Conservation (phyloP, 768 basidiomycete species). For the Macrolepiota fuliginosa region DNA sequence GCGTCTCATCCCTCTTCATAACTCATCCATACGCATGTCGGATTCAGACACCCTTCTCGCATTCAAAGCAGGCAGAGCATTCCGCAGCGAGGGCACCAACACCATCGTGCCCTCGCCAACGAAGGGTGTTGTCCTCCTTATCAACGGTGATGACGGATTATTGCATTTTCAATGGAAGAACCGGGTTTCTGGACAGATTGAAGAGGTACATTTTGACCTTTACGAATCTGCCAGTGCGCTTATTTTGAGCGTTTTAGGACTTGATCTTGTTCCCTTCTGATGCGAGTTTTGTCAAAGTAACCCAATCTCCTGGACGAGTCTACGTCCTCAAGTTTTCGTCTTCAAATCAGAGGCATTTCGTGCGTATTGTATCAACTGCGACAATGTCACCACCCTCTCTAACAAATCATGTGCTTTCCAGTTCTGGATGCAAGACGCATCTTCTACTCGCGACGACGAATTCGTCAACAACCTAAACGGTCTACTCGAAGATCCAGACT, state of each 20-base stretch:
- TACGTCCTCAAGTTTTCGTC: slow-evolving; percentile 92
- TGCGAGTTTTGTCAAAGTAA: slow-evolving; percentile 75
- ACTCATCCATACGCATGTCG: slow-evolving; percentile 16
- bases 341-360: slow-evolving; percentile 87
- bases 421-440: slow-evolving; percentile 91
- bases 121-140: slow-evolving; percentile 73
- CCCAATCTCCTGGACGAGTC: slow-evolving; percentile 65
- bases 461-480: slow-evolving; percentile 72
- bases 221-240: slow-evolving; percentile 3
- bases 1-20: slow-evolving; percentile 9
- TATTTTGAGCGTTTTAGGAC: slow-evolving; percentile 46
- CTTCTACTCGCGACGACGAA: slow-evolving; percentile 64
- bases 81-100: slow-evolving; percentile 64
- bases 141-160: slow-evolving; percentile 71
- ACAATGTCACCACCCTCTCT: not conserved
- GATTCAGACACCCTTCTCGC: slow-evolving; percentile 47
- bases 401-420: slow-evolving; percentile 26
- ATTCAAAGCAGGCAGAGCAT: slow-evolving; percentile 75
- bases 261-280: slow-evolving; percentile 86
- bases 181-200: slow-evolving; percentile 52
- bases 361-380: slow-evolving; percentile 27
- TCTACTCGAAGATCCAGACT: slow-evolving; percentile 64
- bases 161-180: slow-evolving; percentile 83
- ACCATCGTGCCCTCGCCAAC: slow-evolving; percentile 62
- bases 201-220: slow-evolving; percentile 48